Evolutionary conservation across 2,329 filamentous ascomycete species (phyloP).

Genomic region (Fusarium staphyleae): DNA sequence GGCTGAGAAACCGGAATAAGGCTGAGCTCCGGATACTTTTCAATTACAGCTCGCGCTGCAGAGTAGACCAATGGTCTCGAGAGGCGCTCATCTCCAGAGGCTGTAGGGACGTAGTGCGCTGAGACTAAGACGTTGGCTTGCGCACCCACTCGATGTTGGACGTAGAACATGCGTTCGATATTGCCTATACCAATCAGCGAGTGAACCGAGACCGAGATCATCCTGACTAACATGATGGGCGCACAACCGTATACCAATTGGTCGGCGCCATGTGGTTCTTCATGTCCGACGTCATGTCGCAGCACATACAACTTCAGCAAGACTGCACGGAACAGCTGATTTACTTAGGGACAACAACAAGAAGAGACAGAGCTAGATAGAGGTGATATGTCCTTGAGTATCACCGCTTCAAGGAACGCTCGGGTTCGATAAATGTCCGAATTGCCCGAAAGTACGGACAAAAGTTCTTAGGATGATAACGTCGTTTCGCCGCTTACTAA

Average conservation of each 20-base stretch:
- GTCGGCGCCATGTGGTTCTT: background rate
- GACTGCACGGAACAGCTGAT: too few species aligned
- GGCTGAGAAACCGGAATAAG: conserved; percentile 1
- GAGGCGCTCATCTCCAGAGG: background rate
- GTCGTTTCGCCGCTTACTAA: too few species aligned
- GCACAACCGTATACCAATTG: conserved; percentile 7
- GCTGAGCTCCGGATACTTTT: conserved; percentile 15
- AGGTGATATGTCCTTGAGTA: too few species aligned
- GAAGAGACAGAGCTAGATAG: too few species aligned
- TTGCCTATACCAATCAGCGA: conserved; percentile 2
- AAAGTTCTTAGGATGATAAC: too few species aligned
- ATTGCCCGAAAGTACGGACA: too few species aligned
- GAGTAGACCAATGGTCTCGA: conserved; percentile 7
- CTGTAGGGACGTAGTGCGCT: conserved; percentile 16
- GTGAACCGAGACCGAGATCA: background rate
- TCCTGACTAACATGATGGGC: conserved; percentile 11
- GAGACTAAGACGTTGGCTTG: conserved; percentile 32
- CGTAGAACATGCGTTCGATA: conserved; percentile 31
- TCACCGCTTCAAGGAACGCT: too few species aligned
- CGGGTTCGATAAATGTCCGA: too few species aligned
- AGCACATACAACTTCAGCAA: too few species aligned
- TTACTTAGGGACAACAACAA: too few species aligned
- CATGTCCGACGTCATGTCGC: background rate
- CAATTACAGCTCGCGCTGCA: conserved; percentile 8
- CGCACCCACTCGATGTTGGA: conserved; percentile 26